phyloP scores from a whole-genome alignment of 805 yeast genomes.

The Yamadazyma ubonensis region DNA sequence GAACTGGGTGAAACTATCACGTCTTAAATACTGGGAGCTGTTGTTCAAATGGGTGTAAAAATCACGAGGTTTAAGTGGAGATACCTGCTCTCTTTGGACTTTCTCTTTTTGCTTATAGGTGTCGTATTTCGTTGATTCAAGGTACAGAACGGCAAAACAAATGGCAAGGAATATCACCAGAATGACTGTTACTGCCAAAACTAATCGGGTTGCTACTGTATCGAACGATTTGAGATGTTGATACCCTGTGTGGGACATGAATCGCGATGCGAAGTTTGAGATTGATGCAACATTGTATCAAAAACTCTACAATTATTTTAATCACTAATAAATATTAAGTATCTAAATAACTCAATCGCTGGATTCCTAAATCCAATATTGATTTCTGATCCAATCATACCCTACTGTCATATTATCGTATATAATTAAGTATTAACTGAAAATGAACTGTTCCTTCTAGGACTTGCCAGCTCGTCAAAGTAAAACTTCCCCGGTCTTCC shows the following conservation, averaged over 20 bases:
- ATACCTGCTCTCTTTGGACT: neutral
- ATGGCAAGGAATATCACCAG: neutral
- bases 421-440: too few species aligned
- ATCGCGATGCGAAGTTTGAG: too few species aligned
- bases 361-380: too few species aligned
- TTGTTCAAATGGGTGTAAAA: slow-evolving; percentile 32
- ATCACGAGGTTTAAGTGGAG: neutral
- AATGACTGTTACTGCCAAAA: neutral
- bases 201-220: neutral
- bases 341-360: too few species aligned
- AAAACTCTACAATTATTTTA: too few species aligned
- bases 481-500: too few species aligned
- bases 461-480: neutral
- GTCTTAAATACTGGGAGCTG: slow-evolving; percentile 41
- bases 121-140: neutral
- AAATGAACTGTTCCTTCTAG: neutral
- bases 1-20: slow-evolving; percentile 39
- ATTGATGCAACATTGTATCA: too few species aligned
- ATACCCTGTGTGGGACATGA: too few species aligned
- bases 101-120: neutral
- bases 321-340: too few species aligned
- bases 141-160: neutral
- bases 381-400: too few species aligned
- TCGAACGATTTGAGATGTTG: neutral
- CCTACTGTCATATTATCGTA: too few species aligned